These are phyloP conservation scores for Fusarium sp. DNA, from an alignment of 2,329 filamentous ascomycete species.

Conservation along the genomic window DNA sequence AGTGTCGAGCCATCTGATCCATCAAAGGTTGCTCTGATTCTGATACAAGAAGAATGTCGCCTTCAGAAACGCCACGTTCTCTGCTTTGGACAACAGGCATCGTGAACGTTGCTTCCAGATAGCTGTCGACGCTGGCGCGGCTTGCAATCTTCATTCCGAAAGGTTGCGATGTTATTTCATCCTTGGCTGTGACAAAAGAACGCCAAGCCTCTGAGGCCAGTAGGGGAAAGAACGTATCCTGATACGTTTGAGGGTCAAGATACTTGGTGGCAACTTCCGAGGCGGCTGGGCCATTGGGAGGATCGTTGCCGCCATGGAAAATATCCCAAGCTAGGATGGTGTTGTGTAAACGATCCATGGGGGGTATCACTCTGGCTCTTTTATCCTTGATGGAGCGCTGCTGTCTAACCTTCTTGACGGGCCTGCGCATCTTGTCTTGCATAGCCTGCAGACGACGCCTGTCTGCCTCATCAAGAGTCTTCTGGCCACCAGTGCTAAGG, in stretches of 20 bases:
- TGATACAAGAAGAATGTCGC: conserved; percentile 90
- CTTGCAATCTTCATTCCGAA: conserved; percentile 91
- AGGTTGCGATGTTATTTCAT: conserved; percentile 83
- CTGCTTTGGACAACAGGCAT: conserved; percentile 79
- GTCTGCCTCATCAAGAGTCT: conserved; percentile 64
- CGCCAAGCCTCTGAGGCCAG: conserved; percentile 96
- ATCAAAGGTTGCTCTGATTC: conserved; percentile 77
- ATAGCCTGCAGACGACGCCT: conserved; percentile 61
- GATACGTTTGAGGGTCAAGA: conserved; percentile 81
- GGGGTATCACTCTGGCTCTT: conserved; percentile 90
- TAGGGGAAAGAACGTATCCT: conserved; percentile 89
- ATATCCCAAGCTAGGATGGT: conserved; percentile 95
- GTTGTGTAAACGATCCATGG: conserved; percentile 86
- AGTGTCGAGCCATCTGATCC: conserved; percentile 77
- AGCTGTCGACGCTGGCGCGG: conserved; percentile 90
- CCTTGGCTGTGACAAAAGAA: conserved; percentile 88
- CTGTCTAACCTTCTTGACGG: conserved; percentile 86
- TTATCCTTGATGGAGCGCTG: conserved; percentile 91
- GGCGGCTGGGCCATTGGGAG: conserved; percentile 81
- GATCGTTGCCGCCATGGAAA: conserved; percentile 88
- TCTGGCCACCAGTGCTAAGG: conserved; percentile 62
- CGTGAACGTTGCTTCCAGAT: conserved; percentile 89
- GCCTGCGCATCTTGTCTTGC: conserved; percentile 72
- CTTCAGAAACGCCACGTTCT: conserved; percentile 81
- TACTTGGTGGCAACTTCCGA: conserved; percentile 84